Evolutionary conservation across 2,329 filamentous ascomycete genomes (phyloP), one percentile per base, ranked within the genome.

Genomic region (Malbranchea cinnamomea): DNA sequence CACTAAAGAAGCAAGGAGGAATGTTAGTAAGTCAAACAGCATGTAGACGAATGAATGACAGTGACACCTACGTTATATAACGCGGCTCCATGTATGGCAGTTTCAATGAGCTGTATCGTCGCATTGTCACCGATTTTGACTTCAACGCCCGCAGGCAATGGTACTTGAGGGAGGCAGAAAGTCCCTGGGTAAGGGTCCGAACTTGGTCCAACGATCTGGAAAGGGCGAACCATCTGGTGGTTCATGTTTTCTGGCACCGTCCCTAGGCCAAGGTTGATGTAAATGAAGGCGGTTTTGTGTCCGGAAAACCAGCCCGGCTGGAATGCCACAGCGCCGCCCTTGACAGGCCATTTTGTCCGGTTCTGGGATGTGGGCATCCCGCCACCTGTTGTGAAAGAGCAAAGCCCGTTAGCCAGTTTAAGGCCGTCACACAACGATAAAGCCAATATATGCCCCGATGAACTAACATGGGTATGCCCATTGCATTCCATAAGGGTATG

Each of bases 231-330:
- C 70, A 94, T 89, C 13, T 73, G 64, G 51, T 78, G 72, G 40
- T 82, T 91, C 76, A 91, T 91, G 64, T 95, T 95, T 5, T 59
- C 54, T 1, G 89, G 87, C 5, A 78, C 72, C 19, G 68, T 82
- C 40, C 81, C 83, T 41, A 85, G 73, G 41, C 89, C 89, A 32
- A 95, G 66, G 61, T 95, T 95, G 58, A 95, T 63, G 59, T 92
- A 93, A 50, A 93, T 67, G 44, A 83, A 71, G 11, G 84, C 87
- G 4, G 72, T 76, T 20, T 69, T 54, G 53, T 95, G 89, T 40
- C 89, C 89, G 35, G 76, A 74, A 63, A 94, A 94, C 89, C 89
- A 95, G 47, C 87, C 89, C 0, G 89, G 89, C 50, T 95, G 87
- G 46, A 94, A 68, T 28, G 83, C 70, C 37, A 98, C 48, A n/a